Conservation (phyloP, 2,329 filamentous ascomycete genomes). For the Bipolaris bicolor region DNA sequence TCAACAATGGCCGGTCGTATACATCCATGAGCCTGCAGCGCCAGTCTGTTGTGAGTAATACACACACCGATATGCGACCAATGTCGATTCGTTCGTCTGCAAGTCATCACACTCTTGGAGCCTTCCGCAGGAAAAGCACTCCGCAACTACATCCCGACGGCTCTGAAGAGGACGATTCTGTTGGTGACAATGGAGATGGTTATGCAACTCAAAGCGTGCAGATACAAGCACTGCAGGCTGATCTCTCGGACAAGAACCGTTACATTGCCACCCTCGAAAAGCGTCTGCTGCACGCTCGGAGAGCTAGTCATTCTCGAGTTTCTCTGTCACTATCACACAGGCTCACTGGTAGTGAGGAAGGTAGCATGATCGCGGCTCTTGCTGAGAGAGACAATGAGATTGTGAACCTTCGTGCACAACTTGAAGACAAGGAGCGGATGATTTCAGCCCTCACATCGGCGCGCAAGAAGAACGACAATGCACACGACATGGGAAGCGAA, state of each 20-base stretch:
- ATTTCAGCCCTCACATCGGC: slow-evolving; percentile 83
- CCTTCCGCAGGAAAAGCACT: slow-evolving; percentile 39
- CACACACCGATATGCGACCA: slow-evolving; percentile 52
- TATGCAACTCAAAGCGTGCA: slow-evolving; percentile 82
- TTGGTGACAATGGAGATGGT: slow-evolving; percentile 86
- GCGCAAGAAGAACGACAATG: slow-evolving; percentile 82
- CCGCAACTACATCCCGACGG: slow-evolving; percentile 35
- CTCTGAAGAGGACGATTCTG: slow-evolving; percentile 56
- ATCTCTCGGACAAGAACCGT: slow-evolving; percentile 93
- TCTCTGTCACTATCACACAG: slow-evolving; percentile 74
- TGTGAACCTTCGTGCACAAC: slow-evolving; percentile 80
- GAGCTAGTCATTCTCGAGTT: slow-evolving; percentile 86
- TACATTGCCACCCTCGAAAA: slow-evolving; percentile 96
- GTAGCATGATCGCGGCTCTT: slow-evolving; percentile 73
- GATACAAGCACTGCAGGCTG: slow-evolving; percentile 89
- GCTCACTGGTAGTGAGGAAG: slow-evolving; percentile 75
- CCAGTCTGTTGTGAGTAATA: slow-evolving; percentile 50
- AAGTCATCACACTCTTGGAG: slow-evolving; percentile 51
- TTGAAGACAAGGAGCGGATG: slow-evolving; percentile 97
- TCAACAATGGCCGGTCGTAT: slow-evolving; percentile 66
- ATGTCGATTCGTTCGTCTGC: slow-evolving; percentile 54
- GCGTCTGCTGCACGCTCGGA: slow-evolving; percentile 83
- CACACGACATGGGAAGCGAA: slow-evolving; percentile 60
- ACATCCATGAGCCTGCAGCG: slow-evolving; percentile 51
- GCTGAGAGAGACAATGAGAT: slow-evolving; percentile 94